Conservation (phyloP, 805 yeast species). For the Yarrowia bubula region DNA sequence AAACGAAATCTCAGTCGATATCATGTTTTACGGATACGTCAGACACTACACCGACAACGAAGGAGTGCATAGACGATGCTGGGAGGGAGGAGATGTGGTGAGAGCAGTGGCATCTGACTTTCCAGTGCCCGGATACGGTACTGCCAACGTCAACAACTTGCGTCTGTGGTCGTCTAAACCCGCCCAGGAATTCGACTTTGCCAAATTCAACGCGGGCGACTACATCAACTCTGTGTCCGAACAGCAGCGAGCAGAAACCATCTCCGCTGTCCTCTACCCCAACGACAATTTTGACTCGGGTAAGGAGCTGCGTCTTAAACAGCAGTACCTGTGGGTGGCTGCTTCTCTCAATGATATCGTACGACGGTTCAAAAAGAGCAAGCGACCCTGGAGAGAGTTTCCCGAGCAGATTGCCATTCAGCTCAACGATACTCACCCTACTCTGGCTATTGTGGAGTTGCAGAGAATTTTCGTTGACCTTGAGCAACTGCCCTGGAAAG, state of each 20-base stretch:
- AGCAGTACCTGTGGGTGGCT: conserved; percentile 95
- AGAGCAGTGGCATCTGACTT: conserved; percentile 87
- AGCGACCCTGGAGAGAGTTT: conserved; percentile 75
- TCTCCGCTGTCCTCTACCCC: conserved; percentile 89
- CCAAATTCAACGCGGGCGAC: conserved; percentile 88
- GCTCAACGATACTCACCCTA: conserved; percentile 92
- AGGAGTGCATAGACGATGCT: conserved; percentile 57
- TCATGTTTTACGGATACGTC: conserved; percentile 84
- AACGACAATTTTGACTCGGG: conserved; percentile 91
- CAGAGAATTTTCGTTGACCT: conserved; percentile 82
- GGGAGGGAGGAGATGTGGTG: conserved; percentile 89
- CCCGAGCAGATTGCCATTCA: conserved; percentile 88
- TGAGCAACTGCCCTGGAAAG: conserved; percentile 77
- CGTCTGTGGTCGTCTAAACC: conserved; percentile 90
- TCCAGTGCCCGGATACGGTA: conserved; percentile 84
- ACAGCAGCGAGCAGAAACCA: conserved; percentile 87
- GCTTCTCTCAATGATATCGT: conserved; percentile 90
- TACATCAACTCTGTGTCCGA: conserved; percentile 77
- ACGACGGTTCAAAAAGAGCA: conserved; percentile 79
- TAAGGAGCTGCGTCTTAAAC: conserved; percentile 87
- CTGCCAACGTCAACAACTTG: conserved; percentile 79
- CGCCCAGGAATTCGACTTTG: conserved; percentile 85
- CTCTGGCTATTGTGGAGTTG: conserved; percentile 84
- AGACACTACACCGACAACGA: conserved; percentile 50
- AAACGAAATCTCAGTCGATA: conserved; percentile 80